These are phyloP conservation scores for Talaromyces verruculosus DNA, from an alignment of 2,329 filamentous ascomycete genomes.

Conservation along the genomic window DNA sequence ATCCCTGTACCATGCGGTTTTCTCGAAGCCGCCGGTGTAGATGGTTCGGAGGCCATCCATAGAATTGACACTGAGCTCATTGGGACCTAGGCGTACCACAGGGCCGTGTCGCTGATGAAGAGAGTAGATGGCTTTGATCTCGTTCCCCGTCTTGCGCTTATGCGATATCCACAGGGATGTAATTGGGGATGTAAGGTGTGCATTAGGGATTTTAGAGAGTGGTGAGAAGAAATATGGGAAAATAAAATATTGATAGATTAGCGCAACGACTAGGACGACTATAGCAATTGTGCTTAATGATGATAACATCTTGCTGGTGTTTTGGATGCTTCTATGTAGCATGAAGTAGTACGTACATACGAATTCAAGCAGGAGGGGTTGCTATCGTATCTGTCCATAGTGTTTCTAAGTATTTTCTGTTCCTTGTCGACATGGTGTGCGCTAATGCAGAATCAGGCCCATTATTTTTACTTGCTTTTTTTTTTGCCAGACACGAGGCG, in stretches of 20 bases:
- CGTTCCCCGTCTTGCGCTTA: conserved; percentile 53
- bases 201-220: conserved; percentile 60
- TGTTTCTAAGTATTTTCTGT: background rate
- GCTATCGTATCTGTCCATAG: background rate
- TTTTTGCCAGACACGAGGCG: background rate
- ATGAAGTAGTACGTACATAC: background rate
- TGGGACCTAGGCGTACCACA: conserved; percentile 61
- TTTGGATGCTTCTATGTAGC: background rate
- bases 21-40: conserved; percentile 69
- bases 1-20: conserved; percentile 63
- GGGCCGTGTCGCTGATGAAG: conserved; percentile 57
- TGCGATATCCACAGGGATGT: conserved; percentile 63
- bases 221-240: conserved; percentile 53
- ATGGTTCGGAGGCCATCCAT: conserved; percentile 58
- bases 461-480: background rate
- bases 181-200: conserved; percentile 62
- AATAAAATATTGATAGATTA: conserved; percentile 31
- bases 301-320: background rate
- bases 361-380: background rate
- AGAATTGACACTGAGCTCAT: conserved; percentile 65
- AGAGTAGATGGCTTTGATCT: conserved; percentile 59
- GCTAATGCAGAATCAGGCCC: background rate
- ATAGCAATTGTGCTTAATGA: background rate
- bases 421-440: background rate
- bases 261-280: conserved; percentile 15